Conservation (phyloP, 2,329 filamentous ascomycete genomes). For the Juglanconis oblonga region DNA sequence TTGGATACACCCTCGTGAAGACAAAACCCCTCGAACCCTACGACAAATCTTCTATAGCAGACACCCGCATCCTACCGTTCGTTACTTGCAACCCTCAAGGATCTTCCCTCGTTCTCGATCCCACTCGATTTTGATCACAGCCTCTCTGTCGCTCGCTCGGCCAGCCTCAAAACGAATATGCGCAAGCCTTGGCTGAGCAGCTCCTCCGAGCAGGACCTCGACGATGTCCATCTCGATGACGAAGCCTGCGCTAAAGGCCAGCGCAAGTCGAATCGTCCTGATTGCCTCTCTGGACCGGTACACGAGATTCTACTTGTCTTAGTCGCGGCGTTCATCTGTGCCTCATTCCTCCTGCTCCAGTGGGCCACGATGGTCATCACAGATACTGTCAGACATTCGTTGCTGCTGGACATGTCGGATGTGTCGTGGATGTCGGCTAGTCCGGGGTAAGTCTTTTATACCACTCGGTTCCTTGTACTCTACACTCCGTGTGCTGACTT, state of each 20-base stretch:
- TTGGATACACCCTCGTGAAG: no score
- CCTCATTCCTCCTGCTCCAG: conserved; percentile 1
- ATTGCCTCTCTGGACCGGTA: background rate
- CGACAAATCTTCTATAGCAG: no score
- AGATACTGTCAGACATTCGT: conserved; percentile 1
- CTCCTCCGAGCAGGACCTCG: background rate
- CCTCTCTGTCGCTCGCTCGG: background rate
- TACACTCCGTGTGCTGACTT: background rate
- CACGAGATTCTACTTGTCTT: conserved; percentile 1
- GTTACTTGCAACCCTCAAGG: no score
- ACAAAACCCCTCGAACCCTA: no score
- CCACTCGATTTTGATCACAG: background rate
- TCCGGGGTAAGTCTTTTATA: background rate
- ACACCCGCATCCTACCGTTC: no score
- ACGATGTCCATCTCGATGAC: conserved; percentile 5
- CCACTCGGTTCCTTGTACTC: background rate
- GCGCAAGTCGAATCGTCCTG: background rate
- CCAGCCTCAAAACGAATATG: background rate
- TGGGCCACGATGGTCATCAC: conserved; percentile 3
- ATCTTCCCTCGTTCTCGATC: background rate
- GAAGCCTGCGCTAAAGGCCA: background rate
- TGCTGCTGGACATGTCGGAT: background rate
- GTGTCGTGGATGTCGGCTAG: conserved; percentile 4
- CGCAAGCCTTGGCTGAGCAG: background rate
- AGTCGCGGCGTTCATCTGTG: background rate